Percentiles rank a stretch among this genome's conserved stretches.
Conservation (phyloP, 2,329 filamentous ascomycete species). For the Cladosporium sp. region DNA sequence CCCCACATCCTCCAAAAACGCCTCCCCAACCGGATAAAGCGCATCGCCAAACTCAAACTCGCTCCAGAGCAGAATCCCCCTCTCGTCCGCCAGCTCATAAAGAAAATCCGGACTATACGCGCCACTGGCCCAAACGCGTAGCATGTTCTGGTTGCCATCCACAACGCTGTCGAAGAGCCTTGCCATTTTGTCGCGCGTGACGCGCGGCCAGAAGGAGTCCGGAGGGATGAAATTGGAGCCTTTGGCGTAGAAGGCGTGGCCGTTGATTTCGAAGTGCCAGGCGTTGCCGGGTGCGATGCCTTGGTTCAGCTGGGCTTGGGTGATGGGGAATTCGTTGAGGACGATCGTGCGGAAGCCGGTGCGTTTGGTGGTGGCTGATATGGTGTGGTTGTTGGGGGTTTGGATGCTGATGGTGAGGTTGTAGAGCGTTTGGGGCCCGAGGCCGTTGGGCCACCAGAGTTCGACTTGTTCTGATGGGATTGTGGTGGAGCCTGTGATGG, state of each 20-base stretch:
- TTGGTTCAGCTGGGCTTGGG: constrained; percentile 47
- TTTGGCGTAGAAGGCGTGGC: constrained; percentile 59
- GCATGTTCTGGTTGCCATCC: constrained; percentile 59
- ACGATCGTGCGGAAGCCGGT: constrained; percentile 60
- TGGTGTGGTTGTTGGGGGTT: constrained; percentile 31
- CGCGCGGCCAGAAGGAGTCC: constrained; percentile 58
- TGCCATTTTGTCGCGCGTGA: constrained; percentile 49
- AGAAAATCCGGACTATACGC: constrained; percentile 59
- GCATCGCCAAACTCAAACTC: constrained; percentile 61
- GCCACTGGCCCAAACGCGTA: constrained; percentile 55
- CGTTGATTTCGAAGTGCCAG: constrained; percentile 64
- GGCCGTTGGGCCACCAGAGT: constrained; percentile 57
- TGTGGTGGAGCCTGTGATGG: constrained; percentile 46
- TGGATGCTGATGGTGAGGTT: constrained; percentile 41
- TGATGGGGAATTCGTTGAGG: constrained; percentile 52
- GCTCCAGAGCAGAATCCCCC: constrained; percentile 57
- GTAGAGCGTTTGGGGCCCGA: constrained; percentile 56
- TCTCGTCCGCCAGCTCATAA: constrained; percentile 58
- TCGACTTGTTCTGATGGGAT: constrained; percentile 44
- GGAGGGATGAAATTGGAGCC: constrained; percentile 61
- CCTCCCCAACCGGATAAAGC: constrained; percentile 51
- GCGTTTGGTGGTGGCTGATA: constrained; percentile 46
- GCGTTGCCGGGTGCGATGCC: constrained; percentile 55
- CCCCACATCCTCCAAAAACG: constrained; percentile 52
- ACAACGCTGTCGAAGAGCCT: constrained; percentile 52